Percentiles rank a stretch among this genome's conserved stretches.
Conservation (phyloP, 805 yeast species). For the Scheffersomyces ergatensis region DNA sequence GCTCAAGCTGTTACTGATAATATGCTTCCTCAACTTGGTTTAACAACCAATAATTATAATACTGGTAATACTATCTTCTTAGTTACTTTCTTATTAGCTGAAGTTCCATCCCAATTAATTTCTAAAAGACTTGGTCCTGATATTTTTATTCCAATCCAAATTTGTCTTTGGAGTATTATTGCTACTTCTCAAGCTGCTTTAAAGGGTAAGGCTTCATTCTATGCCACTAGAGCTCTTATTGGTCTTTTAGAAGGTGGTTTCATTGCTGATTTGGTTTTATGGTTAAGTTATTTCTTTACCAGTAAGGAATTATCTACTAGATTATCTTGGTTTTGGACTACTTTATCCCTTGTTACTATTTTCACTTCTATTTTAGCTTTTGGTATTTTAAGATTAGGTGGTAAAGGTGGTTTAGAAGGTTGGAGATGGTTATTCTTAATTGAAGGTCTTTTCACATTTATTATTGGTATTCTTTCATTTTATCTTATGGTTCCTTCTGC, state of each 20-base stretch:
- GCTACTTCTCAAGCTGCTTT: slow-evolving; percentile 45
- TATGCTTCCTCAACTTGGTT: slow-evolving; percentile 46
- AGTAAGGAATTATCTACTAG: slow-evolving; percentile 56
- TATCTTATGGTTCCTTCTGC: slow-evolving; percentile 53
- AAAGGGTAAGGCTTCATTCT: slow-evolving; percentile 37
- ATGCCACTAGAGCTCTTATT: slow-evolving; percentile 47
- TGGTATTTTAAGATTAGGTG: slow-evolving; percentile 53
- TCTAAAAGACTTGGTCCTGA: slow-evolving; percentile 67
- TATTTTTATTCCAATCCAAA: slow-evolving; percentile 58
- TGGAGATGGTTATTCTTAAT: slow-evolving; percentile 66
- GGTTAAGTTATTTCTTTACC: slow-evolving; percentile 68
- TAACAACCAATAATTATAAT: slow-evolving; percentile 60
- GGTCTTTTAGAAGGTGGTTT: slow-evolving; percentile 70
- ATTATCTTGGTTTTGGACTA: slow-evolving; percentile 44
- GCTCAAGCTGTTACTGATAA: slow-evolving; percentile 59
- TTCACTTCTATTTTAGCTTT: slow-evolving; percentile 40
- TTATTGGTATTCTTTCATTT: slow-evolving; percentile 45
- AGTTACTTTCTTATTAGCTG: slow-evolving; percentile 53
- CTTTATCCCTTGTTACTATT: slow-evolving; percentile 19
- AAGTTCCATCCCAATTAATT: slow-evolving; percentile 63
- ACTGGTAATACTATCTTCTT: slow-evolving; percentile 54
- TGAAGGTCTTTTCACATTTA: slow-evolving; percentile 56
- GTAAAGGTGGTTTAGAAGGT: slow-evolving; percentile 42
- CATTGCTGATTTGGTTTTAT: slow-evolving; percentile 61
- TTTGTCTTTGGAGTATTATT: slow-evolving; percentile 55